Evolutionary conservation across 352 stramenopile species (phyloP).

Genomic region (Aphanomyces invadans): DNA sequence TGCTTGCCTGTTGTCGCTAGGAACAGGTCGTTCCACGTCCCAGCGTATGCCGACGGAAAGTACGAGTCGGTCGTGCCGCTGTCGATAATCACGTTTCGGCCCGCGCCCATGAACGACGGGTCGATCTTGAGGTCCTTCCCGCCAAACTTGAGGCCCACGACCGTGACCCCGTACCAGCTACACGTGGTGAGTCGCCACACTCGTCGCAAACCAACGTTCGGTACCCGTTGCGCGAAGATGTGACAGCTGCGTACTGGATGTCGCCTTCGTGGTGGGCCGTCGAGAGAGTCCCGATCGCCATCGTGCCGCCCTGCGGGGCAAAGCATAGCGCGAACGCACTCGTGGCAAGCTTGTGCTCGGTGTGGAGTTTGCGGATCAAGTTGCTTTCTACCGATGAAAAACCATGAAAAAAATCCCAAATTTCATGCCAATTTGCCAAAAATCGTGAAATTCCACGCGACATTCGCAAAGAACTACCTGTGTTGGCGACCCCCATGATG

Average conservation of each 20-base stretch:
- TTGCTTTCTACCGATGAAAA: constrained; percentile 47
- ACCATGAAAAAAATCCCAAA: too few relatives aligned
- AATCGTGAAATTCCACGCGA: too few relatives aligned
- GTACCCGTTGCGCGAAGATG: constrained; percentile 34
- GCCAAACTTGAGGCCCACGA: constrained; percentile 62
- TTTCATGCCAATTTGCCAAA: too few relatives aligned
- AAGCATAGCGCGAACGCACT: constrained; percentile 82
- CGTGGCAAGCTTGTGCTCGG: constrained; percentile 43
- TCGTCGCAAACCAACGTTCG: background rate
- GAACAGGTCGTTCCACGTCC: constrained; percentile 50
- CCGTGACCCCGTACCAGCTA: constrained; percentile 63
- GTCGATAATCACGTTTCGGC: constrained; percentile 75
- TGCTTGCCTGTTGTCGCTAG: constrained; percentile 35
- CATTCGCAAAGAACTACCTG: too few relatives aligned
- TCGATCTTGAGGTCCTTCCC: constrained; percentile 43
- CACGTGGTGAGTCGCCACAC: background rate
- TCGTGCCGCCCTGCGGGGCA: constrained; percentile 42
- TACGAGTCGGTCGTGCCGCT: constrained; percentile 85
- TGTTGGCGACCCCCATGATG: constrained; percentile 72
- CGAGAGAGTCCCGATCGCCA: constrained; percentile 77
- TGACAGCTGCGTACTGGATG: constrained; percentile 55
- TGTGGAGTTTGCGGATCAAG: constrained; percentile 56
- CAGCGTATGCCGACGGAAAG: constrained; percentile 41
- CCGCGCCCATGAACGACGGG: constrained; percentile 39
- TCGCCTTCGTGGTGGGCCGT: constrained; percentile 56